Conservation (phyloP, 306 rosid genomes). For the Biancaea sappan region DNA sequence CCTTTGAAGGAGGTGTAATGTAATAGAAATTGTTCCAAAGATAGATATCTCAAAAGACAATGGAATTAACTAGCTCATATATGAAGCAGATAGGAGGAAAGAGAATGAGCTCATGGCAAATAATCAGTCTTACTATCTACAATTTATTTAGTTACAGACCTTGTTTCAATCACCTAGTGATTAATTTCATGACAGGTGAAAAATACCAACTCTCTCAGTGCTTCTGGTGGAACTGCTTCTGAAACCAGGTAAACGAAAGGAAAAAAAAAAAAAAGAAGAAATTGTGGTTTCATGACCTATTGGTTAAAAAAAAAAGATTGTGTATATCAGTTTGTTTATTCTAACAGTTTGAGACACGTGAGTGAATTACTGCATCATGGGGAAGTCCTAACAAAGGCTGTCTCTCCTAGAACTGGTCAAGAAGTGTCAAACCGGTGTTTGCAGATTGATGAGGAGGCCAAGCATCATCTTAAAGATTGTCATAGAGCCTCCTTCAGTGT, state of each 20-base stretch:
- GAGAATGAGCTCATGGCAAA: not conserved
- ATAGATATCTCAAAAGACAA: conserved; percentile 12
- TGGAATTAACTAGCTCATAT: not conserved
- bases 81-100: not conserved
- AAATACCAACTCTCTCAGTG: conserved; percentile 30
- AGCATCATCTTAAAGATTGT: conserved; percentile 35
- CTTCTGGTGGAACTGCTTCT: conserved; percentile 41
- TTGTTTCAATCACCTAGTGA: conserved; percentile 24
- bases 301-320: not conserved
- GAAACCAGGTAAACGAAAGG: conserved; percentile 53
- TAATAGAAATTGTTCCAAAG: not conserved
- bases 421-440: conserved; percentile 36
- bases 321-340: conserved; percentile 26
- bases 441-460: conserved; percentile 33
- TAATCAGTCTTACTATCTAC: conserved; percentile 1
- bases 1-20: not conserved
- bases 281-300: not conserved
- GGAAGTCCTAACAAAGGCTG: conserved; percentile 26
- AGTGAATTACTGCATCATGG: conserved; percentile 35
- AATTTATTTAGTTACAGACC: conserved; percentile 15
- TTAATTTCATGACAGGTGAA: conserved; percentile 45
- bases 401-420: conserved; percentile 38
- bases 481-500: conserved; percentile 36
- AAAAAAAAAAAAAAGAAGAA: not conserved
- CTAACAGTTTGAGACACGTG: conserved; percentile 40